phyloP scores from a whole-genome alignment of 768 basidiomycete species.

The Psilocybe sp. region DNA sequence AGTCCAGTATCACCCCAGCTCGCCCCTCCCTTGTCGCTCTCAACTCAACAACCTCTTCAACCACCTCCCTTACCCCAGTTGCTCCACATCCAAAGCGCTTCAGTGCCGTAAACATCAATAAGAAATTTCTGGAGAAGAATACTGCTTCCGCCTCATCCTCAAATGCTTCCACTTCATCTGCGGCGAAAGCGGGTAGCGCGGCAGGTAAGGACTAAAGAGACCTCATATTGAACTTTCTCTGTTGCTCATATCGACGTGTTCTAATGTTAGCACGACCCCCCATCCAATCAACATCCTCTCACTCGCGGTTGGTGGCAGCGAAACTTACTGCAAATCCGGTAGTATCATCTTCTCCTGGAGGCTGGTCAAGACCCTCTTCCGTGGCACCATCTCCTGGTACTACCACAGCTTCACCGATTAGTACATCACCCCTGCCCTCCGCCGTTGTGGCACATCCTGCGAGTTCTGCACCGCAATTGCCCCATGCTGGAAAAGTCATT shows the following conservation, averaged over 20 bases:
- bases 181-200: constrained; percentile 49
- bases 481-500: constrained; percentile 62
- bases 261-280: constrained; percentile 51
- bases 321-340: constrained; percentile 74
- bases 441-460: constrained; percentile 30
- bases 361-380: constrained; percentile 81
- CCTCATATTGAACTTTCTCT: constrained; percentile 1
- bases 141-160: constrained; percentile 51
- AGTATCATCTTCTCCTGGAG: constrained; percentile 56
- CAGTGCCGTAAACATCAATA: constrained; percentile 89
- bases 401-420: constrained; percentile 43
- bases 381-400: constrained; percentile 55
- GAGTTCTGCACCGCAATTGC: constrained; percentile 45
- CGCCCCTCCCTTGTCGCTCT: constrained; percentile 47
- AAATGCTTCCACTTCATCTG: constrained; percentile 37
- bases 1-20: constrained; percentile 23
- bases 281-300: constrained; percentile 51
- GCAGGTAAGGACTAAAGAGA: constrained; percentile 40
- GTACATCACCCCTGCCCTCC: constrained; percentile 36
- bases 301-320: constrained; percentile 82
- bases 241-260: constrained; percentile 9
- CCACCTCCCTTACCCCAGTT: constrained; percentile 27
- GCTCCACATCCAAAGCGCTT: constrained; percentile 78
- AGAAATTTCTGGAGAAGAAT: constrained; percentile 94
- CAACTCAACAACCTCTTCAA: constrained; percentile 32